Base-by-base conservation (phyloP, 345 rosid species). In the Citrus trifoliata region DNA sequence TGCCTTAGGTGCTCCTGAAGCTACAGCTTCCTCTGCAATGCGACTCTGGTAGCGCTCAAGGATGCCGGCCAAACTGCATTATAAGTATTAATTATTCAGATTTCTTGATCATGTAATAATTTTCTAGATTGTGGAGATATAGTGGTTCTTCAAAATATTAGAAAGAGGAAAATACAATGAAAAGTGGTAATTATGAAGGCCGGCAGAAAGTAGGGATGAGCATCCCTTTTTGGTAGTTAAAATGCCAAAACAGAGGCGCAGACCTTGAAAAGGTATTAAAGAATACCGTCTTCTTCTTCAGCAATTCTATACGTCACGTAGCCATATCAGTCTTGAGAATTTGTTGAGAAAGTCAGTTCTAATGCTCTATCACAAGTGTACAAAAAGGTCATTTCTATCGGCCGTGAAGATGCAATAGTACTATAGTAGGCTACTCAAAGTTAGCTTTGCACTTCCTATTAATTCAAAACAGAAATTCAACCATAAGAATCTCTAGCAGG, bases 11-110 rank as follows among this genome's bases (percentile, higher is more conserved):
- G 40, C 75, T 38, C 63, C 37, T 6, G 78, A 61, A 55, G 82
- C 55, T 18, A 22, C 64, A 51, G 70, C 72, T 82, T 82, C 88
- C 65, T 35, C 70, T 61, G 71, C 81, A 62, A n/a, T 14, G 56
- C 38, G 76, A 77, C 53, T 73, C 59, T 25, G 32, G 7, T 85
- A 87, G 33, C 85, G 79, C 38, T 80, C 77, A 14, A 87, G 72
- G 32, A 84, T 84, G 71, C 74, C 67, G 61, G 77, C 65, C 79
- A 85, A 63, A 65, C 92, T 89, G 85, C 46, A 74, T n/a, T 59
- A 72, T 12, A 27, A 60, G 25, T 75, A 51, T 4, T 62, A 6
- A 69, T 21, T 35, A 55, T 64, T 71, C 6, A 24, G 25, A 58
- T 16, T 73, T 32, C 12, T 73, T n/a, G 38, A 48, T 33, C 22